Conservation (phyloP, 83 land plant species). For the Thuja plicata region DNA sequence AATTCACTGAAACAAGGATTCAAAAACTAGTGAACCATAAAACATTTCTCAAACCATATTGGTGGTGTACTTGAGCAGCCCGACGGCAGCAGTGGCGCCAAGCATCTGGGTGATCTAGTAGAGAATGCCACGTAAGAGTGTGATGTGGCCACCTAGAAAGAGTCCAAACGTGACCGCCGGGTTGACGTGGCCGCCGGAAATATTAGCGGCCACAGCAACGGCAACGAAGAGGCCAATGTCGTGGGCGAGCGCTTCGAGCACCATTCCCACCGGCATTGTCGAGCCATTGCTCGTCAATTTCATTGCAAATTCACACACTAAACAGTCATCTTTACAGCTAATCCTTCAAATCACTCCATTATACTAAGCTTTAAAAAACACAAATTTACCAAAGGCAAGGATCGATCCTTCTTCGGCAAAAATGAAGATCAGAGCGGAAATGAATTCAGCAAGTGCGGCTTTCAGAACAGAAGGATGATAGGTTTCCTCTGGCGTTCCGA, state of each 20-base stretch:
- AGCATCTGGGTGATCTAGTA: constrained; percentile 72
- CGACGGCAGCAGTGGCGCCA: constrained; percentile 51
- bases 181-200: constrained; percentile 74
- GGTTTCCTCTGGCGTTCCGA: constrained; percentile 51
- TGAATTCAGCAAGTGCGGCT: constrained; percentile 78
- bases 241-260: constrained; percentile 51
- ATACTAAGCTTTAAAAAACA: background rate
- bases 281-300: constrained; percentile 41
- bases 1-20: no score
- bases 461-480: constrained; percentile 51
- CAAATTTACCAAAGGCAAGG: constrained; percentile 54
- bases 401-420: constrained; percentile 79
- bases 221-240: constrained; percentile 55
- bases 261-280: constrained; percentile 44
- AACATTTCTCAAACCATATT: constrained; percentile 19
- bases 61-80: constrained; percentile 37
- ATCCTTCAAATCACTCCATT: background rate
- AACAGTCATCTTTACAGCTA: background rate
- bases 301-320: background rate
- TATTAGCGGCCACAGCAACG: constrained; percentile 57
- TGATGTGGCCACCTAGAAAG: constrained; percentile 58
- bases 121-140: constrained; percentile 40
- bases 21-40: no score
- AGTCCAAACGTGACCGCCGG: no score
- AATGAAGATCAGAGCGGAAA: constrained; percentile 66